A percentile compares a stretch with the other conserved stretches of the same genome.
Evolutionary conservation across 805 yeast species (phyloP).

Genomic region (Ogataea philodendri): DNA sequence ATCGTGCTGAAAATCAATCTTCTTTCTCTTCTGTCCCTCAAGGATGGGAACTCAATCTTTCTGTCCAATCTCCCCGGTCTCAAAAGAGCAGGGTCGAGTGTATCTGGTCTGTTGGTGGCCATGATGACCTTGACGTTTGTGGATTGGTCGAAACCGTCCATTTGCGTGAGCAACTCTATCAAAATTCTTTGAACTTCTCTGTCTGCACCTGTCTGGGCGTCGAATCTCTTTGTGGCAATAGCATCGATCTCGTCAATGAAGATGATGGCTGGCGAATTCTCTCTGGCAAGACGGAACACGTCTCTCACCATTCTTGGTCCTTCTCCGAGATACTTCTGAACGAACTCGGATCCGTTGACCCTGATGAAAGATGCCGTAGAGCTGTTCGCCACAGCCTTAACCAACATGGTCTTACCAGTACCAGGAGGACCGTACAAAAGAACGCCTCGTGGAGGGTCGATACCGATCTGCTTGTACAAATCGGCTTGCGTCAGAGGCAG

Average conservation of each 20-base stretch:
- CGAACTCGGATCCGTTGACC: conserved; percentile 97
- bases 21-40: conserved; percentile 97
- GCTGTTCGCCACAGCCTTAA: conserved; percentile 96
- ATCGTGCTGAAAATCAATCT: conserved; percentile 93
- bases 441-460: conserved; percentile 98
- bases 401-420: conserved; percentile 98
- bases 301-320: conserved; percentile 99
- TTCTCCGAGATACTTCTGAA: conserved; percentile 96
- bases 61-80: conserved; percentile 99
- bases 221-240: conserved; percentile 97
- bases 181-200: conserved; percentile 98
- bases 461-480: conserved; percentile 94
- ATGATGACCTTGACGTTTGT: conserved; percentile 95
- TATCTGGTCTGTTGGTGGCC: conserved; percentile 99
- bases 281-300: conserved; percentile 95
- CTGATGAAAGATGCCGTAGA: conserved; percentile 95
- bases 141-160: conserved; percentile 98
- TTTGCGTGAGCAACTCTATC: conserved; percentile 92
- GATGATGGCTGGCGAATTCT: conserved; percentile 94
- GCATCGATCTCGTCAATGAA: conserved; percentile 99
- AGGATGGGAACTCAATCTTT: conserved; percentile 94
- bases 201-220: conserved; percentile 99
- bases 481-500: conserved; percentile 95
- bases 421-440: conserved; percentile 99
- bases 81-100: conserved; percentile 95